Evolutionary conservation across 352 stramenopile species (phyloP).

Genomic region (Plasmopara muralis): DNA sequence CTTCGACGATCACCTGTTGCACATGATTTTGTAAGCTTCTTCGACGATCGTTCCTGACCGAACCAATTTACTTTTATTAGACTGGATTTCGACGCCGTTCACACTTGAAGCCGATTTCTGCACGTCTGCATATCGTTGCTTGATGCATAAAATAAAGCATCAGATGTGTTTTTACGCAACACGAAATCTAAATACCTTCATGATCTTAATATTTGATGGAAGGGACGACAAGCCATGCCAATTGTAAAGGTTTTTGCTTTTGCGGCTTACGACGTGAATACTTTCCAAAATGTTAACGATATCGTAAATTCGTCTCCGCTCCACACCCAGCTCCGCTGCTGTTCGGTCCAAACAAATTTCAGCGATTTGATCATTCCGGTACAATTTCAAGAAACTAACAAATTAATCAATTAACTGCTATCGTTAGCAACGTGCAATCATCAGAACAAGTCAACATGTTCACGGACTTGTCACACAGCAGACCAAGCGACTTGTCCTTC

Average conservation of each 20-base stretch:
- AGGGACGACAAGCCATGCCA: slow-evolving; percentile 76
- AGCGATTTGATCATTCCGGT: slow-evolving; percentile 49
- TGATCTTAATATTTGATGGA: slow-evolving; percentile 53
- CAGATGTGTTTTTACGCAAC: no score
- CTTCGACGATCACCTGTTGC: slow-evolving; percentile 41
- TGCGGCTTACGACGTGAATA: slow-evolving; percentile 91
- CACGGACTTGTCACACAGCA: slow-evolving; percentile 82
- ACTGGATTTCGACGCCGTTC: slow-evolving; percentile 36
- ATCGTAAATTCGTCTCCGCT: slow-evolving; percentile 95
- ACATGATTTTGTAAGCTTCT: slow-evolving; percentile 2
- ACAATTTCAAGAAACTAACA: slow-evolving; percentile 70
- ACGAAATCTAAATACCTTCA: slow-evolving; percentile 44
- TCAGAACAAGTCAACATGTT: background rate
- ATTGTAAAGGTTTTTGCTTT: slow-evolving; percentile 96
- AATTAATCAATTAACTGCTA: slow-evolving; percentile 5
- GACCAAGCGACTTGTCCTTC: slow-evolving; percentile 80
- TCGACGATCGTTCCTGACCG: background rate
- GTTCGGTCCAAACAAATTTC: slow-evolving; percentile 76
- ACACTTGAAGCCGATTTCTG: slow-evolving; percentile 16
- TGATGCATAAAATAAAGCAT: background rate
- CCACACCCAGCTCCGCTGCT: slow-evolving; percentile 73
- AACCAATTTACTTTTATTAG: slow-evolving; percentile 44
- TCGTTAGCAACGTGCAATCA: background rate
- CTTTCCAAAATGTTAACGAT: slow-evolving; percentile 98
- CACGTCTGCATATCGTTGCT: slow-evolving; percentile 44